These are phyloP conservation scores for Zygotorulaspora sp. DNA, from an alignment of 805 yeast species.

Conservation along the genomic window DNA sequence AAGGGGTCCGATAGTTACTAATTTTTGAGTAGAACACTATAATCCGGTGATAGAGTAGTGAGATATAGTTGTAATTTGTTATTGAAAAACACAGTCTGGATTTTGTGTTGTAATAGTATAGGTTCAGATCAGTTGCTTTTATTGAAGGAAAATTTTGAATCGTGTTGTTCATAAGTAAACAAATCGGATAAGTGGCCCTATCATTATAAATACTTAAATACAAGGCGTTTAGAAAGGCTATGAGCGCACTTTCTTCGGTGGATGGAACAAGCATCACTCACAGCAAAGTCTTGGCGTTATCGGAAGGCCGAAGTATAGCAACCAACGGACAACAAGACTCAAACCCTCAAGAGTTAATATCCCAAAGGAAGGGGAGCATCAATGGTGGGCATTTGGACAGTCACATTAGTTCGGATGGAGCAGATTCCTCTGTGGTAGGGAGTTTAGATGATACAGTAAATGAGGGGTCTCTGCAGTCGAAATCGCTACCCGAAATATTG, in stretches of 20 bases:
- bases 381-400: background rate
- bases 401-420: background rate
- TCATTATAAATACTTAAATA: background rate
- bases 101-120: too few relatives aligned
- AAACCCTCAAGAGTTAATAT: background rate
- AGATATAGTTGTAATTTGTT: too few relatives aligned
- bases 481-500: background rate
- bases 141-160: too few relatives aligned
- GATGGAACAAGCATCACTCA: background rate
- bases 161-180: too few relatives aligned
- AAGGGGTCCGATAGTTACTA: constrained; percentile 4
- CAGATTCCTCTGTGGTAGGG: background rate
- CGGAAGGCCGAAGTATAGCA: background rate
- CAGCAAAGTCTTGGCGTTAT: background rate
- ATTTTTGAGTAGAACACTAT: too few relatives aligned
- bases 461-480: background rate
- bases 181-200: too few relatives aligned
- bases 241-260: background rate
- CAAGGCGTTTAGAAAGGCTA: background rate
- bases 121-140: too few relatives aligned
- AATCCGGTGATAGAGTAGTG: too few relatives aligned
- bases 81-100: too few relatives aligned
- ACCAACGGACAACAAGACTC: background rate
- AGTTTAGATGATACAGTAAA: background rate
- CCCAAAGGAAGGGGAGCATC: background rate